Base-by-base conservation (phyloP, 2,329 filamentous ascomycete species). In the Fusarium cicatricum region DNA sequence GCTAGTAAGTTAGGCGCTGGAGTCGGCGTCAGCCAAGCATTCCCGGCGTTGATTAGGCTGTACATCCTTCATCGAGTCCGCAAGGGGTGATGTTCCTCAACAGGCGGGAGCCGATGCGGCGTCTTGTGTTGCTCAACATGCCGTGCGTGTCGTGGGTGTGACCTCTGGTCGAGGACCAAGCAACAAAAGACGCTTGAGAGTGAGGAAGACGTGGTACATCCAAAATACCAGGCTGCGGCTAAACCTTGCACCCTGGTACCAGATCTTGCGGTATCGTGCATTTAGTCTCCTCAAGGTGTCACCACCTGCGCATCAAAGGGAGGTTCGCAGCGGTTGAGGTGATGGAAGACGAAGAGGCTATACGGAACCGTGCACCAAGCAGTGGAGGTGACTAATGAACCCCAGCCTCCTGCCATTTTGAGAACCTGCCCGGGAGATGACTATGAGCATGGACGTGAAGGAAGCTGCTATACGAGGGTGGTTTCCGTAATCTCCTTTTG, bases 181-280 rank as follows among this genome's bases (percentile, higher is more conserved):
- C 31, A 38, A 60, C 33, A 28, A 39, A 52, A 50, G 54, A 46
- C 45, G 37, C 36, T 40, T 50, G 47, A 47, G 48, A 55, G 28
- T 3, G 52, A 60, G 55, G 40, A 40, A 12, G 38, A 51, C 37
- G 55, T 54, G 50, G 61, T 49, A 58, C 59, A 55, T 56, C 57
- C 26, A 51, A 47, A 43, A 49, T 48, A 39, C 52, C 48, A 56
- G 52, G 49, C 44, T 58, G 60, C 59, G 61, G 50, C 51, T 52
- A 45, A 60, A 55, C 62, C 56, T 64, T 55, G 55, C 62, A 58
- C 55, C 61, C 61, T 58, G 52, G 64, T 40, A 66, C 66, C 45
- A 69, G 66, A 69, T 69, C 66, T 65, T 48, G 60, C 61, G 65
- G 66, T 59, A 69, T 67, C 60, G 52, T 59, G 60, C 64, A 63